Evolutionary conservation across 106 monocot species (phyloP).

Genomic region (Narthecium ossifragum): DNA sequence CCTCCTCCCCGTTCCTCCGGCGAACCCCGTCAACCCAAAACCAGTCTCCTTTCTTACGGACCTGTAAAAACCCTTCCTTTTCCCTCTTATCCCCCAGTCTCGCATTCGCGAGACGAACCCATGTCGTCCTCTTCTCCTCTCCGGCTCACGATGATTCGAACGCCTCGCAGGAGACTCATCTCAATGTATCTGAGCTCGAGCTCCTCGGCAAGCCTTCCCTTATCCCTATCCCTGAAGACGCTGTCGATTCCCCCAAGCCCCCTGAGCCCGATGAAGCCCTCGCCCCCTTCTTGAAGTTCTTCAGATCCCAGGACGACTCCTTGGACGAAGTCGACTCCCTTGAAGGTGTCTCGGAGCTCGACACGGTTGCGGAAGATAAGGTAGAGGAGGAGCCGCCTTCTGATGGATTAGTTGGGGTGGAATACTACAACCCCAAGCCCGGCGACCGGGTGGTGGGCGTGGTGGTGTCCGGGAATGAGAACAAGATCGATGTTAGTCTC

Average conservation of each 20-base stretch:
- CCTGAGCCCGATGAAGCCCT: slow-evolving; percentile 29
- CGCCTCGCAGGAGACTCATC: background rate
- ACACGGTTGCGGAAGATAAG: background rate
- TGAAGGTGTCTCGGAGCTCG: background rate
- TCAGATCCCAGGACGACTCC: slow-evolving; percentile 15
- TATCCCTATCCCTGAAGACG: slow-evolving; percentile 15
- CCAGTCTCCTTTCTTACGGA: background rate
- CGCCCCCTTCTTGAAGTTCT: slow-evolving; percentile 59
- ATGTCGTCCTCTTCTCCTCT: background rate
- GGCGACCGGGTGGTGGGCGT: slow-evolving; percentile 76
- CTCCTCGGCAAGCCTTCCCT: slow-evolving; percentile 24
- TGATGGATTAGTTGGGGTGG: slow-evolving; percentile 16
- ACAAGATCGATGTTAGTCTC: slow-evolving; percentile 68
- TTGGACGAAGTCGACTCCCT: background rate
- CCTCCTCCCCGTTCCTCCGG: background rate
- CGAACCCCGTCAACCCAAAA: background rate
- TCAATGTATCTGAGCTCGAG: slow-evolving; percentile 1
- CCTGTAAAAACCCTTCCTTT: too few relatives aligned
- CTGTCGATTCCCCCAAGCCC: slow-evolving; percentile 2
- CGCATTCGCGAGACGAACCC: background rate
- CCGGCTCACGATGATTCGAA: slow-evolving; percentile 1
- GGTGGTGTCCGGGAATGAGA: slow-evolving; percentile 77
- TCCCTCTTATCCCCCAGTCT: background rate
- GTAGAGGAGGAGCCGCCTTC: background rate
- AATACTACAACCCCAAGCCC: slow-evolving; percentile 66